A percentile compares a stretch with the other conserved stretches of the same genome.
Evolutionary conservation across 2,329 filamentous ascomycete genomes (phyloP).

Genomic region (Aschersonia sp.): DNA sequence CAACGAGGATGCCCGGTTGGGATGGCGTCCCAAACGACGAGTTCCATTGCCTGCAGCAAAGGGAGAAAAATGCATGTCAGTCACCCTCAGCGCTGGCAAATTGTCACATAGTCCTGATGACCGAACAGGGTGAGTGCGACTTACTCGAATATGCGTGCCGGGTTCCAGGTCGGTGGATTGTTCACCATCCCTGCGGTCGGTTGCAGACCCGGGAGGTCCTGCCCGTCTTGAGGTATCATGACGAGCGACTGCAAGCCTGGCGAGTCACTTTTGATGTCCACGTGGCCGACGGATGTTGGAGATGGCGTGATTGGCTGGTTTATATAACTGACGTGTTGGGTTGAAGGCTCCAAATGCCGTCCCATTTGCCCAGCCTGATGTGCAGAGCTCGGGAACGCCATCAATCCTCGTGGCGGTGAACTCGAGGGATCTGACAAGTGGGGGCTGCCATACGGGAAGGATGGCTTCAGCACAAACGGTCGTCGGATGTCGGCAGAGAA

Average conservation of each 20-base stretch:
- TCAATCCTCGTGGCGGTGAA: conserved; percentile 37
- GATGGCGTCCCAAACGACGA: conserved; percentile 70
- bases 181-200: conserved; percentile 48
- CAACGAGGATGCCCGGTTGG: conserved; percentile 13
- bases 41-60: conserved; percentile 67
- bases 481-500: conserved; percentile 79
- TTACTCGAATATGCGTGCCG: conserved; percentile 80
- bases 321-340: conserved; percentile 47
- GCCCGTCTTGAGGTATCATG: conserved; percentile 51
- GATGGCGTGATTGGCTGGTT: conserved; percentile 59
- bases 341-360: conserved; percentile 31
- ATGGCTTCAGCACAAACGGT: conserved; percentile 78
- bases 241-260: conserved; percentile 56
- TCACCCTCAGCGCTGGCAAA: too few relatives aligned
- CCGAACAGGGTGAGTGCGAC: conserved; percentile 18
- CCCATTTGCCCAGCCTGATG: conserved; percentile 34
- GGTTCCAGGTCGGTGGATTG: conserved; percentile 65
- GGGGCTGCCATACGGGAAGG: conserved; percentile 77
- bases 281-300: conserved; percentile 58
- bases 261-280: conserved; percentile 67
- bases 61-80: too few relatives aligned
- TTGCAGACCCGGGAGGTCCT: conserved; percentile 31
- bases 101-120: too few relatives aligned
- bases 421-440: conserved; percentile 48
- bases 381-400: conserved; percentile 32